Percentiles rank a stretch among this genome's conserved stretches.
Conservation (phyloP, 306 rosid species). For the Sindora glabra region DNA sequence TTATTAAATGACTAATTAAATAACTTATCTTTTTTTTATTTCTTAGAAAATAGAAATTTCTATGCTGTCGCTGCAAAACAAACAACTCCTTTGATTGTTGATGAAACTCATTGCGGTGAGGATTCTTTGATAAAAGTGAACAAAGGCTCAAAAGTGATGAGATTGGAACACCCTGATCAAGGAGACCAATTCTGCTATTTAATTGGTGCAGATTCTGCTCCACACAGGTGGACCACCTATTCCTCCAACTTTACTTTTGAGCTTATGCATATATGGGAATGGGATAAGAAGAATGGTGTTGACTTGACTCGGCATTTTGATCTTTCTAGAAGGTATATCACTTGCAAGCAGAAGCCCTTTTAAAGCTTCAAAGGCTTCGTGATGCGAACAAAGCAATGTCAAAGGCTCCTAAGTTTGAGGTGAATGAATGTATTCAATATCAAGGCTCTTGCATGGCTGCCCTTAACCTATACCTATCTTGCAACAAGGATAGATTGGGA, state of each 20-base stretch:
- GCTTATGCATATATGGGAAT: no score
- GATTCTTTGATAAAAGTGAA: no score
- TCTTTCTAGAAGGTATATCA: constrained; percentile 48
- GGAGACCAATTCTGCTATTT: constrained; percentile 37
- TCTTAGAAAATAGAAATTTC: no score
- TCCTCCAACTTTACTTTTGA: not conserved
- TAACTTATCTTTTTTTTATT: no score
- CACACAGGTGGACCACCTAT: constrained; percentile 42
- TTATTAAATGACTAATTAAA: no score
- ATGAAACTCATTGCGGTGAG: no score
- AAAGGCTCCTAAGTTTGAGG: constrained; percentile 55
- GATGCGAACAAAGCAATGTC: constrained; percentile 65
- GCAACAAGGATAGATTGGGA: constrained; percentile 68
- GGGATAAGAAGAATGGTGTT: not conserved
- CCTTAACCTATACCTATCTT: constrained; percentile 58
- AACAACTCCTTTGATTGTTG: no score
- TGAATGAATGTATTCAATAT: constrained; percentile 56
- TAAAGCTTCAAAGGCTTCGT: constrained; percentile 67
- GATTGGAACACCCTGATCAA: constrained; percentile 73
- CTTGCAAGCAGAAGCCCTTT: constrained; percentile 72
- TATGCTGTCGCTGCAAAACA: no score
- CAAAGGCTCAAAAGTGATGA: constrained; percentile 59
- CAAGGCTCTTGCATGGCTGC: constrained; percentile 75
- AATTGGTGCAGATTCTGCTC: constrained; percentile 81
- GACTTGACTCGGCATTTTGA: not conserved